Evolutionary conservation across 2,329 filamentous ascomycete genomes (phyloP), one percentile per base, ranked within the genome.

Genomic region (Fusarium xylarioides): DNA sequence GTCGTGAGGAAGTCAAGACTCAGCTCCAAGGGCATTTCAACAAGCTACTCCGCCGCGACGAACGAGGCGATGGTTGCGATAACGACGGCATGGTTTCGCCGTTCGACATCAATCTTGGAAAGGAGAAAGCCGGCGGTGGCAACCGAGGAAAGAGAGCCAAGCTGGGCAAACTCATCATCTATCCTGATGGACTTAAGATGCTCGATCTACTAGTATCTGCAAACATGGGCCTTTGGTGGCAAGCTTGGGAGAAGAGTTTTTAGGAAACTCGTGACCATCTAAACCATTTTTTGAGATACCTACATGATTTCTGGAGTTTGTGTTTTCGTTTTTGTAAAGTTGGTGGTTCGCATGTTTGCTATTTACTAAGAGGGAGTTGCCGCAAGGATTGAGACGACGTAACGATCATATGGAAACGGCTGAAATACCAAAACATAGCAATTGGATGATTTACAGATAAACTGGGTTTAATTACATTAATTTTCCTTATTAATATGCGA

Each of bases 211-310:
- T 97, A 1, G 94, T 99, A 26, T 94, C 95, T 8, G 93, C 95
- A 16, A 98, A 97, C 79, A 89, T 99, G 83, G 94, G 93, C 2
- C 85, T 98, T 21, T 99, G 95, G 94, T 98, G 95, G 95, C 91
- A 91, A 76, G 91, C 93, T 8, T 98, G 95, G 89, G 92, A 94
- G 76, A 86, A 84, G 77, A 86, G 82, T 78, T 83, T 83, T 66
- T 83, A 72, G 34, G 50, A 11, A 78, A 64, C 38, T 34, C 32
- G 37, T 34, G 32, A 32, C 60, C 61, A 15, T 55, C 19, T 23
- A 40, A 44, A 19, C 7, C 40, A 43, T 53, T 50, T 60, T 68
- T 34, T 52, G 15, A 55, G 32, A 35, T 49, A 43, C 18, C 28
- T 44, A 16, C 47, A 37, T 57, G 42, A 46, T 63, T 62, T 68